phyloP scores from a whole-genome alignment of 2,329 filamentous ascomycete species.

The Penicillium concentricum region DNA sequence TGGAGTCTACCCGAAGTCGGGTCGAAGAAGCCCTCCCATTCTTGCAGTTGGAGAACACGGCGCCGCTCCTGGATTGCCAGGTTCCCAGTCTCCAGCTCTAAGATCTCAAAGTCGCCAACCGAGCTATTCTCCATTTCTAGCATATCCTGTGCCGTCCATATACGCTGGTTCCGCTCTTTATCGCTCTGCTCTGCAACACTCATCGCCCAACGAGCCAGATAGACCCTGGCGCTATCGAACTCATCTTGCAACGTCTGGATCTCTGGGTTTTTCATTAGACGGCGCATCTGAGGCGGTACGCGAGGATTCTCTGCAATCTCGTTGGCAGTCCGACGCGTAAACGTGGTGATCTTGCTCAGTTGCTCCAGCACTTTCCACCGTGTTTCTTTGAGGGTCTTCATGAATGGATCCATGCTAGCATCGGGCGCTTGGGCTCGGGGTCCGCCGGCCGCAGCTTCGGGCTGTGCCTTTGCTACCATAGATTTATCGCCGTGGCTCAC shows the following conservation, averaged over 20 bases:
- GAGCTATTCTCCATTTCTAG: conserved; percentile 92
- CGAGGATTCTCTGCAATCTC: conserved; percentile 89
- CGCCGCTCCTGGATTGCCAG: conserved; percentile 74
- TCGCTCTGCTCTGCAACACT: conserved; percentile 97
- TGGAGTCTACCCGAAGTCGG: conserved; percentile 68
- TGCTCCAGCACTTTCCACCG: conserved; percentile 96
- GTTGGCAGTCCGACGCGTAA: conserved; percentile 87
- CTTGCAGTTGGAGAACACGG: conserved; percentile 72
- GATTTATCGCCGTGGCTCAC: conserved; percentile 43
- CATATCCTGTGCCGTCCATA: conserved; percentile 91
- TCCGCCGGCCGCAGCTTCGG: conserved; percentile 35
- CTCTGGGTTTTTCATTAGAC: conserved; percentile 84
- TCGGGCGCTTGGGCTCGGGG: conserved; percentile 49
- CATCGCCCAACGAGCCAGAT: conserved; percentile 97
- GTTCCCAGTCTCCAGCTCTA: conserved; percentile 73
- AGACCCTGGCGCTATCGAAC: conserved; percentile 92
- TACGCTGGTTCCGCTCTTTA: conserved; percentile 75
- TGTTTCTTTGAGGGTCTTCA: conserved; percentile 90
- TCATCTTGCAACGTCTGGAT: conserved; percentile 95
- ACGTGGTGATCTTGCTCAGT: conserved; percentile 95
- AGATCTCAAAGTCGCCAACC: conserved; percentile 91
- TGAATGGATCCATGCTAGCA: conserved; percentile 85
- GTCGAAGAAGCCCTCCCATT: conserved; percentile 94
- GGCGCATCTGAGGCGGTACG: conserved; percentile 80
- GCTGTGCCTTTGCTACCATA: conserved; percentile 35